Conservation (phyloP, 2,329 filamentous ascomycete species). For the Dactylonectria estremocensis region DNA sequence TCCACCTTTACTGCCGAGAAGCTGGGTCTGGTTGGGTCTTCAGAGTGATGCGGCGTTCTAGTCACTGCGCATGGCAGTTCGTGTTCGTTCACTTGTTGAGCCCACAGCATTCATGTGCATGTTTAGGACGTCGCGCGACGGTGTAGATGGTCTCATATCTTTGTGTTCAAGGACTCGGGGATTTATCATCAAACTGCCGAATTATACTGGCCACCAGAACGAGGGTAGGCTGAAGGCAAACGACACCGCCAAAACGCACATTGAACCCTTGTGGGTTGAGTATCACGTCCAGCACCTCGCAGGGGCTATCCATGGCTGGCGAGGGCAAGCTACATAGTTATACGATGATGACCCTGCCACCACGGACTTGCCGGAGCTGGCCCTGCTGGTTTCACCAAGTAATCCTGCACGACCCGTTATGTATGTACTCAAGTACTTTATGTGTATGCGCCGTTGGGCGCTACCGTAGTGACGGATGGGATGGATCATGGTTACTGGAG, state of each 20-base stretch:
- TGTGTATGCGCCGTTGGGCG: slow-evolving; percentile 1
- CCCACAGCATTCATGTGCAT: not conserved
- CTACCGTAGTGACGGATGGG: slow-evolving; percentile 22
- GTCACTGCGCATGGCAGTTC: slow-evolving; percentile 29
- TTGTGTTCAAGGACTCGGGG: not conserved
- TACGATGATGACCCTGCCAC: slow-evolving; percentile 34
- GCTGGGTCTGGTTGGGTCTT: slow-evolving; percentile 18
- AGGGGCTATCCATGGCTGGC: slow-evolving; percentile 33
- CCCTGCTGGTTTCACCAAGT: slow-evolving; percentile 39
- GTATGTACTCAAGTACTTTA: no score
- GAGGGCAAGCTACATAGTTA: slow-evolving; percentile 17
- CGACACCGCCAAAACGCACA: not conserved
- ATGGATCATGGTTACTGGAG: no score
- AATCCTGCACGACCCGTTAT: slow-evolving; percentile 24
- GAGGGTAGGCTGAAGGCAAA: not conserved
- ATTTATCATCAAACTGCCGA: not conserved
- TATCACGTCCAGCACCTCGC: slow-evolving; percentile 16
- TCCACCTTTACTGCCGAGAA: slow-evolving; percentile 17
- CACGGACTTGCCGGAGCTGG: slow-evolving; percentile 42
- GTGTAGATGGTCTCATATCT: no score
- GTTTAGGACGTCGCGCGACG: not conserved
- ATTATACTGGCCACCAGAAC: not conserved
- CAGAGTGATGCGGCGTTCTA: slow-evolving; percentile 21
- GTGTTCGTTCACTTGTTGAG: slow-evolving; percentile 30
- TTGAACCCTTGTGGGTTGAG: not conserved